Conservation (phyloP, 345 rosid genomes). For the thale cress (Arabidopsis thaliana) region DNA sequence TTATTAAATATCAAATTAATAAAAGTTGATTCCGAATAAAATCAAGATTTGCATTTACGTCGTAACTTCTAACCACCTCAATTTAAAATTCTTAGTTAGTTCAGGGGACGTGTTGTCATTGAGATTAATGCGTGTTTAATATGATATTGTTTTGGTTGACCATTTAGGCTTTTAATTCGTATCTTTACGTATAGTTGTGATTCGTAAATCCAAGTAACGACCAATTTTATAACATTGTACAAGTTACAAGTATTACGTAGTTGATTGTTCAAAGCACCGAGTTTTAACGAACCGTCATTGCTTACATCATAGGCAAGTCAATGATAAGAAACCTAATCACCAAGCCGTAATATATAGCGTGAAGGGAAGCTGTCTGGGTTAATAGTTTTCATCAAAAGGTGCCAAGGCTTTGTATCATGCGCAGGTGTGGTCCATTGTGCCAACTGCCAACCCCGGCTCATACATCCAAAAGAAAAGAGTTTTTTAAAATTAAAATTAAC, state of each 20-base stretch:
- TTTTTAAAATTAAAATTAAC: too few species aligned
- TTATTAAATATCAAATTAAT: constrained; percentile 7
- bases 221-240: background rate
- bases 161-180: constrained; percentile 13
- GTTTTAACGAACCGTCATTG: too few species aligned
- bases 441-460: constrained; percentile 13
- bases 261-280: too few species aligned
- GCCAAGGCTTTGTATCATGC: constrained; percentile 14
- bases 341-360: too few species aligned
- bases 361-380: too few species aligned
- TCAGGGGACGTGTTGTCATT: constrained; percentile 24
- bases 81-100: background rate
- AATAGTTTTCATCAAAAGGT: background rate
- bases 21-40: constrained; percentile 8
- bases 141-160: constrained; percentile 17
- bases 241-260: too few species aligned
- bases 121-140: background rate
- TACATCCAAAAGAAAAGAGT: background rate
- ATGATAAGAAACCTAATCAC: too few species aligned
- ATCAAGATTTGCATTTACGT: constrained; percentile 25
- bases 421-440: constrained; percentile 19
- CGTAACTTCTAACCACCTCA: constrained; percentile 3
- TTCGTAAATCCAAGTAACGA: constrained; percentile 26
- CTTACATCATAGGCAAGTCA: too few species aligned
- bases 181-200: constrained; percentile 30